A percentile compares a stretch with the other conserved stretches of the same genome.
Conservation (phyloP, 805 yeast genomes). For the Maudiozyma pseudohumilis region DNA sequence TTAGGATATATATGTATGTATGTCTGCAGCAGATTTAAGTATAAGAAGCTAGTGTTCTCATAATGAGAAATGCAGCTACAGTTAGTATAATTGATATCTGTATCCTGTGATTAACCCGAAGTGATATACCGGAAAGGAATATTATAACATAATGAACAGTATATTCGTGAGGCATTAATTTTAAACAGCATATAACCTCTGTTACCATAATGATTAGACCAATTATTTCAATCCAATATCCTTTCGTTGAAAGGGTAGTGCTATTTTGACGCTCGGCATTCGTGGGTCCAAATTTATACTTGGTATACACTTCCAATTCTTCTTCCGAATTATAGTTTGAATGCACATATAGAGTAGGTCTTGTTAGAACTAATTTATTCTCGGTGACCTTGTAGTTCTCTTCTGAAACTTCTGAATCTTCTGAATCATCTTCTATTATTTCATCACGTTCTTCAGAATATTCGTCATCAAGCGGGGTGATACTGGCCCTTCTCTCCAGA, state of each 20-base stretch:
- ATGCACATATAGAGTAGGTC: background rate
- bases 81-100: no score
- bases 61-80: no score
- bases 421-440: background rate
- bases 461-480: background rate
- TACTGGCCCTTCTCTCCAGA: background rate
- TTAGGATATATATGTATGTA: background rate
- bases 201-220: no score
- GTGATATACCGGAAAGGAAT: constrained; percentile 9
- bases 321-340: background rate
- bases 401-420: background rate
- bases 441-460: background rate
- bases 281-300: background rate
- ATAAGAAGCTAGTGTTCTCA: no score
- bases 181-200: no score
- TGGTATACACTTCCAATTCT: background rate
- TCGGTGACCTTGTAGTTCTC: background rate
- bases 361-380: background rate
- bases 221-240: no score
- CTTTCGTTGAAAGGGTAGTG: no score
- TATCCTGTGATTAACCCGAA: no score
- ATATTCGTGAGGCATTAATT: constrained; percentile 2
- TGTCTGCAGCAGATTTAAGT: background rate
- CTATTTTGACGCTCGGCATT: no score
- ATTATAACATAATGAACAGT: constrained; percentile 5